These are phyloP conservation scores for Candida ulmi DNA, from an alignment of 805 yeast species.

Conservation along the genomic window DNA sequence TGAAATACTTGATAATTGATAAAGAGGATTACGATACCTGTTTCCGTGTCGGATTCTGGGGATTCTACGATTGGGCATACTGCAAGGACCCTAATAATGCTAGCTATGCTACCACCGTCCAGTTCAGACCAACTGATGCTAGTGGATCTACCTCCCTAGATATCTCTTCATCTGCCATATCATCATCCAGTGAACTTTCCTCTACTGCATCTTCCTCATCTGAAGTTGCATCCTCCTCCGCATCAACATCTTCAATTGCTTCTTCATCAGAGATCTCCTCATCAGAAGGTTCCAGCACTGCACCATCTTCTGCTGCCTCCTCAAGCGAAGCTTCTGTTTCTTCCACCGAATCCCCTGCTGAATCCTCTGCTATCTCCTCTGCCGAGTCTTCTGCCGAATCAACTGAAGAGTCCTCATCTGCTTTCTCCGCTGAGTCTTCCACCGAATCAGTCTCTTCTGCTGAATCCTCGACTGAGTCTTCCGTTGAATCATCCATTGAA, in stretches of 20 bases:
- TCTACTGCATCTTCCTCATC: background rate
- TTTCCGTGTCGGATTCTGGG: too few species aligned
- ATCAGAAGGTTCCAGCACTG: too few species aligned
- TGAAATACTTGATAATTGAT: too few species aligned
- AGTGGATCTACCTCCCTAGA: background rate
- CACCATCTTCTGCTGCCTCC: too few species aligned
- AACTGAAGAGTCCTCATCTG: background rate
- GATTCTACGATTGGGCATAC: too few species aligned
- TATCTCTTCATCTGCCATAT: background rate
- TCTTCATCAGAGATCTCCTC: too few species aligned
- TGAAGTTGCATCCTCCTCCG: too few species aligned
- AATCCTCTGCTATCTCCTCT: background rate
- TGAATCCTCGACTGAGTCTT: background rate
- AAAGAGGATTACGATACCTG: too few species aligned
- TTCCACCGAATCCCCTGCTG: too few species aligned
- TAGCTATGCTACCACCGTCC: background rate
- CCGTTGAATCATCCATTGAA: background rate
- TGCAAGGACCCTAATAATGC: background rate
- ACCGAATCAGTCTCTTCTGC: background rate
- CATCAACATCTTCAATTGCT: too few species aligned
- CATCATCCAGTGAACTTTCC: background rate
- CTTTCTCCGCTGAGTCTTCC: background rate
- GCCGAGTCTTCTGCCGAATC: background rate
- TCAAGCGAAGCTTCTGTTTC: too few species aligned
- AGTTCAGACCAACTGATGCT: background rate